phyloP scores from a whole-genome alignment of 2,329 filamentous ascomycete species.

The Colletotrichum trifolii region DNA sequence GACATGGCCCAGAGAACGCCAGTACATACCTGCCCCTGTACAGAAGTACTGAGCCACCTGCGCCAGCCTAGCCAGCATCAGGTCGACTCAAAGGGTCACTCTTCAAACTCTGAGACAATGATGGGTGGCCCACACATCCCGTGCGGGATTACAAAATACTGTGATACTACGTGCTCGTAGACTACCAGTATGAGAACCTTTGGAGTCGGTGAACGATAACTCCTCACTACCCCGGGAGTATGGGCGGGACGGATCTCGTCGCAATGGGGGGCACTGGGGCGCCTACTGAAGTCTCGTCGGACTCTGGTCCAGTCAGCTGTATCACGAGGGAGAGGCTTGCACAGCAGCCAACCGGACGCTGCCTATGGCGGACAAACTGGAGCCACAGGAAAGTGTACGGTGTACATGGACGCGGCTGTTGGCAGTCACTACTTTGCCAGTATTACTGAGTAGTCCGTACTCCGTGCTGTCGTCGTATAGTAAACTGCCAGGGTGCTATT shows the following conservation, averaged over 20 bases:
- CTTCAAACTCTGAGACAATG: slow-evolving; percentile 26
- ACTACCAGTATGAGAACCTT: neutral
- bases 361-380: neutral
- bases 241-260: slow-evolving; percentile 16
- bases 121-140: slow-evolving; percentile 23
- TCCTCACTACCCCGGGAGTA: slow-evolving; percentile 13
- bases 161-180: too few relatives aligned
- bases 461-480: too few relatives aligned
- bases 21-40: neutral
- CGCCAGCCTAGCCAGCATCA: slow-evolving; percentile 19
- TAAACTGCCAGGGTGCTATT: slow-evolving; percentile 3
- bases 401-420: neutral
- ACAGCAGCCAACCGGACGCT: neutral
- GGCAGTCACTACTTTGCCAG: too few relatives aligned
- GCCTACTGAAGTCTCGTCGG: neutral
- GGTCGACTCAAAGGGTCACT: slow-evolving; percentile 12
- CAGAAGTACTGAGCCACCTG: neutral
- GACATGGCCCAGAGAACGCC: neutral
- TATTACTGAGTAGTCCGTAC: too few relatives aligned
- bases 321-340: neutral
- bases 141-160: slow-evolving; percentile 3
- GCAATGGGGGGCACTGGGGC: slow-evolving; percentile 1
- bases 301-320: neutral
- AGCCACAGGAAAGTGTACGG: neutral
- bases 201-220: slow-evolving; percentile 11